phyloP scores from a whole-genome alignment of 164 flowering plant species.

The Vitis labrusca region DNA sequence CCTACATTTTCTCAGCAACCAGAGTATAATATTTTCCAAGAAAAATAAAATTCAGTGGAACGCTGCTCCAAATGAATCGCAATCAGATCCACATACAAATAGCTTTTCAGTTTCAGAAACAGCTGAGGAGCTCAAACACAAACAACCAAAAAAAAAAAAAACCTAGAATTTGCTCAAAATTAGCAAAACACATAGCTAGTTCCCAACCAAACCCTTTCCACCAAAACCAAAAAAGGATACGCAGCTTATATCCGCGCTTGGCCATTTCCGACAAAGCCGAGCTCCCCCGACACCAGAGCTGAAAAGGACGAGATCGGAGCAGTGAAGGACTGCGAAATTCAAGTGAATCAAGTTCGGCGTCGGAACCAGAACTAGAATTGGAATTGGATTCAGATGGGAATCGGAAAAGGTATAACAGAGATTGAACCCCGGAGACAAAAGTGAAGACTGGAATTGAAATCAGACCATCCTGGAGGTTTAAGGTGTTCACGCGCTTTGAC shows the following conservation, averaged over 20 bases:
- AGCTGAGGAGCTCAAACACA: neutral
- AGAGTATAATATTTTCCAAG: neutral
- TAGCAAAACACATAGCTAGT: neutral
- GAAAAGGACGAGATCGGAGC: neutral
- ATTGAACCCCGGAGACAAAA: too few relatives aligned
- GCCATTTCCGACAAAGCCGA: slow-evolving; percentile 42
- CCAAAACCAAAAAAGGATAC: slow-evolving; percentile 57
- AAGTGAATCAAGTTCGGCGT: too few relatives aligned
- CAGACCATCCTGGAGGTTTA: too few relatives aligned
- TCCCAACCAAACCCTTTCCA: neutral
- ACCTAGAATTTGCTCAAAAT: neutral
- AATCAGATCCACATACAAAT: neutral
- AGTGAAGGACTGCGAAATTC: neutral
- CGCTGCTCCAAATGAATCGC: neutral
- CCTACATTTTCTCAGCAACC: slow-evolving; percentile 5
- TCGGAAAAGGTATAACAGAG: too few relatives aligned
- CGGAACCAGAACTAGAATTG: neutral
- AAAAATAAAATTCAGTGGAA: neutral
- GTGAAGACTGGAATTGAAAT: too few relatives aligned
- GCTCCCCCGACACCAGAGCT: neutral
- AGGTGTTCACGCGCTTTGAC: too few relatives aligned
- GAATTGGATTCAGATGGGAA: slow-evolving; percentile 12
- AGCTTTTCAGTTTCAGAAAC: neutral
- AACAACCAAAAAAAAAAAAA: neutral
- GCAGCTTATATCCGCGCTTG: slow-evolving; percentile 79